Percentiles rank a stretch among this genome's conserved stretches.
phyloP scores from a whole-genome alignment of 768 basidiomycete genomes.

The Podaxis sp. region DNA sequence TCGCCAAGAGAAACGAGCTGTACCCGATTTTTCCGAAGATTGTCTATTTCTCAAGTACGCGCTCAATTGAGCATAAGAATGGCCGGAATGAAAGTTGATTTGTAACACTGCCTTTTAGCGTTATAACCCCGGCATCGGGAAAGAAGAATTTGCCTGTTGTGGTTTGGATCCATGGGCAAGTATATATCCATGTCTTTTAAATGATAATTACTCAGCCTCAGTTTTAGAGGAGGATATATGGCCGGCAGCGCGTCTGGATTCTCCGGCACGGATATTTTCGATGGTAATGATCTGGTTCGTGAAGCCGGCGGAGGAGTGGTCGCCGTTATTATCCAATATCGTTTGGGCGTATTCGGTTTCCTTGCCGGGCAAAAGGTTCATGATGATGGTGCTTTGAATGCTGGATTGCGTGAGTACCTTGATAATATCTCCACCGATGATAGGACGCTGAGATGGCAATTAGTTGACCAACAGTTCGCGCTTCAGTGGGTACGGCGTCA shows the following conservation, averaged over 20 bases:
- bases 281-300: constrained; percentile 36
- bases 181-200: too few species aligned
- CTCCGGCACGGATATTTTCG: constrained; percentile 15
- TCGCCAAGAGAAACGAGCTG: neutral
- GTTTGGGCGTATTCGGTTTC: constrained; percentile 47
- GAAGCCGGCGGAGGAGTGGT: constrained; percentile 35
- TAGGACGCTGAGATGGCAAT: neutral
- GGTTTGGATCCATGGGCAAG: constrained; percentile 43
- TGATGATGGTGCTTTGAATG: constrained; percentile 42
- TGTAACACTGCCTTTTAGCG: constrained; percentile 23
- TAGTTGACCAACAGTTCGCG: constrained; percentile 46
- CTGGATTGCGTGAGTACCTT: constrained; percentile 43
- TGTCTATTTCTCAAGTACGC: constrained; percentile 40
- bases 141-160: constrained; percentile 34
- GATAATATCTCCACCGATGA: neutral
- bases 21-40: constrained; percentile 30
- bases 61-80: too few species aligned
- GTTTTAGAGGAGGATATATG: constrained; percentile 31
- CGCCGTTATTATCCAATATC: constrained; percentile 41
- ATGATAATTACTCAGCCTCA: neutral
- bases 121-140: constrained; percentile 33
- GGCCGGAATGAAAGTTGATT: neutral
- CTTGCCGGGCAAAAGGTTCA: constrained; percentile 43
- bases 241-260: constrained; percentile 26
- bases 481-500: constrained; percentile 42